These are phyloP conservation scores for Apiotrichum brassicae DNA, from an alignment of 1,284 basidiomycete species.

Conservation along the genomic window DNA sequence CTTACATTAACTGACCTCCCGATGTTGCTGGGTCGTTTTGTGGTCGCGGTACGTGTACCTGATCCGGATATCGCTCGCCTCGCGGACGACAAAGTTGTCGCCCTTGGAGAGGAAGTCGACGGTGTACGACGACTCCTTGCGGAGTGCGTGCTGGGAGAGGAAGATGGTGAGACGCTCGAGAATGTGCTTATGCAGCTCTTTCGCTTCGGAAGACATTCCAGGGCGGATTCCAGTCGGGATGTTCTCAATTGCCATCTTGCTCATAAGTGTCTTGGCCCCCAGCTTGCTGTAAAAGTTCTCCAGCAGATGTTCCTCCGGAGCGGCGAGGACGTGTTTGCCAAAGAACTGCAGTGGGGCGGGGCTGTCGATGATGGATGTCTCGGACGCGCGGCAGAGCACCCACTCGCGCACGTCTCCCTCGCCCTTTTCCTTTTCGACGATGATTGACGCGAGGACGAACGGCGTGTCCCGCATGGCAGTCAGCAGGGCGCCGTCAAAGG, in stretches of 20 bases:
- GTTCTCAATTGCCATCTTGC: slow-evolving; percentile 69
- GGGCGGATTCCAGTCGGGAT: slow-evolving; percentile 35
- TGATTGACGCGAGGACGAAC: slow-evolving; percentile 66
- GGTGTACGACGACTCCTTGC: slow-evolving; percentile 40
- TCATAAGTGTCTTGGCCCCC: slow-evolving; percentile 61
- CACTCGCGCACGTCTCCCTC: slow-evolving; percentile 28
- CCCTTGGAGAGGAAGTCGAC: slow-evolving; percentile 67
- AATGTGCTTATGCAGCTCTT: slow-evolving; percentile 50
- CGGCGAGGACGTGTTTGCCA: slow-evolving; percentile 70
- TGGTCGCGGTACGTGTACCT: slow-evolving; percentile 34
- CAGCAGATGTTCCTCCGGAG: slow-evolving; percentile 60
- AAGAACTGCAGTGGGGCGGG: slow-evolving; percentile 69
- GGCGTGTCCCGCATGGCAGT: slow-evolving; percentile 62
- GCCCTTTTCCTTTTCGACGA: slow-evolving; percentile 46
- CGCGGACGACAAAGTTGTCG: slow-evolving; percentile 57
- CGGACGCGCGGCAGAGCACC: slow-evolving; percentile 35
- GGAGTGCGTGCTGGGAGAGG: slow-evolving; percentile 63
- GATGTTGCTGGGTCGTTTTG: slow-evolving; percentile 29
- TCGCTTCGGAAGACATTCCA: slow-evolving; percentile 27
- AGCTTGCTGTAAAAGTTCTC: slow-evolving; percentile 47
- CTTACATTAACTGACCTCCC: slow-evolving; percentile 35
- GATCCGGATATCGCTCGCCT: slow-evolving; percentile 50
- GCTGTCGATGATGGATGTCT: slow-evolving; percentile 75
- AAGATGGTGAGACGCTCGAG: slow-evolving; percentile 88
- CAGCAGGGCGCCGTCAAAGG: slow-evolving; percentile 56